These are phyloP conservation scores for Aspergillus candidus DNA, from an alignment of 2,329 filamentous ascomycete species.

Conservation along the genomic window DNA sequence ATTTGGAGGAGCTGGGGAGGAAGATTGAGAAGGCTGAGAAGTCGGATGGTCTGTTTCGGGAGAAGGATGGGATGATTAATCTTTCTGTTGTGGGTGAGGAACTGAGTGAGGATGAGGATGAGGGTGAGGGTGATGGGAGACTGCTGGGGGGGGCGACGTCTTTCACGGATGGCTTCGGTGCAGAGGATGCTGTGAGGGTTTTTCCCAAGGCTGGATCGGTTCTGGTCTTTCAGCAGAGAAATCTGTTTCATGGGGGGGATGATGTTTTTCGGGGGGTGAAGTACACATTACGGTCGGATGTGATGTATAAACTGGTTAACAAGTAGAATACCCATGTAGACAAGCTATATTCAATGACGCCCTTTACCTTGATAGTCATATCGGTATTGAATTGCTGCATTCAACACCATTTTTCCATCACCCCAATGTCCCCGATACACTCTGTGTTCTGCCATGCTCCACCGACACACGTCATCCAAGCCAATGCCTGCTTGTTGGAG, in stretches of 20 bases:
- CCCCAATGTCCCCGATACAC: no score
- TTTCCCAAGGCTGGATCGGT: constrained; percentile 48
- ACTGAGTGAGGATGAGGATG: constrained; percentile 1
- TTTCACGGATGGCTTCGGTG: constrained; percentile 37
- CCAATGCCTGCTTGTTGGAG: not conserved
- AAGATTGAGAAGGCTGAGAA: constrained; percentile 16
- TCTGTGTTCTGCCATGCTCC: no score
- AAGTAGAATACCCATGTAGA: not conserved
- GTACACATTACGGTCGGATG: constrained; percentile 51
- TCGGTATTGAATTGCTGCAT: no score
- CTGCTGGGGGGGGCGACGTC: constrained; percentile 52
- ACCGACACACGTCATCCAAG: no score
- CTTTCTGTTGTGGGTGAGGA: constrained; percentile 7
- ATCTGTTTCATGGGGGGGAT: constrained; percentile 50
- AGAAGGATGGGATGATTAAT: constrained; percentile 19
- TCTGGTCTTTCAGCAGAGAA: constrained; percentile 52
- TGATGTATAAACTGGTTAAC: constrained; percentile 41
- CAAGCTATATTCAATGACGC: no score
- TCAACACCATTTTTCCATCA: no score
- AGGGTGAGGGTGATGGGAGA: constrained; percentile 16
- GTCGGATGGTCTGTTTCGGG: constrained; percentile 8
- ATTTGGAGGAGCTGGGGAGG: constrained; percentile 21
- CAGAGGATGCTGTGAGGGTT: constrained; percentile 36
- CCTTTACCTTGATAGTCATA: not conserved
- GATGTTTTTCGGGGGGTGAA: constrained; percentile 50